Percentiles rank a stretch among this genome's conserved stretches.
Conservation (phyloP, 2,329 filamentous ascomycete genomes). For the Hymenoscyphus scutula region DNA sequence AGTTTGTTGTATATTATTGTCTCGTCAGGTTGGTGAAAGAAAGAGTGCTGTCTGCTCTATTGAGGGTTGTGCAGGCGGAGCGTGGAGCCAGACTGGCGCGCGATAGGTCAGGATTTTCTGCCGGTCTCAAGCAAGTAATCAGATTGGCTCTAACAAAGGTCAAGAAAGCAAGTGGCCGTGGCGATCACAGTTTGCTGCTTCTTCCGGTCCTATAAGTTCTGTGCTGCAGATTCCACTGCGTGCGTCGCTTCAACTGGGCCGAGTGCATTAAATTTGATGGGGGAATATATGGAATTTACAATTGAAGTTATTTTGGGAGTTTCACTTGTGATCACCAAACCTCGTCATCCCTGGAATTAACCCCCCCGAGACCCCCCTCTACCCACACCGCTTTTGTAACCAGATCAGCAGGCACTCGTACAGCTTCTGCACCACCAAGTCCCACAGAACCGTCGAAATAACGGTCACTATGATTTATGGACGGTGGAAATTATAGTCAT, state of each 20-base stretch:
- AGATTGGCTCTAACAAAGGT: too few species aligned
- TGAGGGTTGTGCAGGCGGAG: not conserved
- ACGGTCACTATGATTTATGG: not conserved
- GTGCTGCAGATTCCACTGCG: not conserved
- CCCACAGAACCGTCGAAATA: not conserved
- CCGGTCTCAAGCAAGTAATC: too few species aligned
- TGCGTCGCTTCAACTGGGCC: not conserved
- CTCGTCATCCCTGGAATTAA: not conserved
- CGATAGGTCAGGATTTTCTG: not conserved
- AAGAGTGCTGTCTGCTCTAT: not conserved
- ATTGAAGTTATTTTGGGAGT: conserved; percentile 4
- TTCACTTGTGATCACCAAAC: not conserved
- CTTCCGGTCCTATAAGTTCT: not conserved
- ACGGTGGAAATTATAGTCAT: not conserved
- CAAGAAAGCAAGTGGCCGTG: not conserved
- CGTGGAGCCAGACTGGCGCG: not conserved
- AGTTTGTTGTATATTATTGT: conserved; percentile 1
- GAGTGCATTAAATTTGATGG: not conserved
- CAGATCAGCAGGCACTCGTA: conserved; percentile 14
- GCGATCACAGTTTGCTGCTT: not conserved
- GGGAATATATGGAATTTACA: not conserved
- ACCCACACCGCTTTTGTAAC: conserved; percentile 3
- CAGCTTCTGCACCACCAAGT: conserved; percentile 1
- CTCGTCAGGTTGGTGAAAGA: not conserved
- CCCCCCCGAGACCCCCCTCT: too few species aligned